Evolutionary conservation across 305 asterid genomes (phyloP), one percentile per base, ranked within the genome.

Genomic region (Fraxinus paxiana): DNA sequence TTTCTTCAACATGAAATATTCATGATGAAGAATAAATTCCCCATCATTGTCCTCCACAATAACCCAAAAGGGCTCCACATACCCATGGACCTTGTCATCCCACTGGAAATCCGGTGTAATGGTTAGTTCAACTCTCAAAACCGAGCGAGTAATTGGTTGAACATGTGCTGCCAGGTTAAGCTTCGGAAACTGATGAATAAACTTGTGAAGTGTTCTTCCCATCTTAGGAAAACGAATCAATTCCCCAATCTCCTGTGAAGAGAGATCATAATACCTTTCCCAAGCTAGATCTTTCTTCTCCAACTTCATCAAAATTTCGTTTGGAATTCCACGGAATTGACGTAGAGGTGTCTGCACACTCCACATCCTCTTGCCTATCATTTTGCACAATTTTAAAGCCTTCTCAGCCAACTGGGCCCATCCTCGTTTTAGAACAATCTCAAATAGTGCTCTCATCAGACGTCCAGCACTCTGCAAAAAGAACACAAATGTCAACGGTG

Each of bases 281-380:
- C 97, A 94, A 80, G 97, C 92, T 83, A 96, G 31, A 89, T 94
- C 97, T 85, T 92, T 94, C 93, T 89, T 96, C 87, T 96, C 98
- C 92, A 96, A 59, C 86, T 89, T 92, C 91, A 86, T 91, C 87
- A 94, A 83, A 83, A 96, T 90, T 82, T 94, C 96, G 88, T 90
- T 94, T 72, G 90, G 93, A 80, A 94, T 92, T 80, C 98, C 99
- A 79, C 92, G 93, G 80, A 96, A 92, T 80, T 94, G 99, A 59
- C 97, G 97, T 73, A 96, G 99, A 61, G 99, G 97, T n/a, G 99
- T 96, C 91, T 91, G 98, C 82, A 96, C 99, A 73, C 99, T 90
- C 98, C 99, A 96, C 91, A 92, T 94, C 87, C 97, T 90, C 90
- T 87, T 96, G 90, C 87, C 94, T 73, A 94, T 88, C 97, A 96